Evolutionary conservation across 768 basidiomycete genomes (phyloP).

Genomic region (Leccinum broughii): DNA sequence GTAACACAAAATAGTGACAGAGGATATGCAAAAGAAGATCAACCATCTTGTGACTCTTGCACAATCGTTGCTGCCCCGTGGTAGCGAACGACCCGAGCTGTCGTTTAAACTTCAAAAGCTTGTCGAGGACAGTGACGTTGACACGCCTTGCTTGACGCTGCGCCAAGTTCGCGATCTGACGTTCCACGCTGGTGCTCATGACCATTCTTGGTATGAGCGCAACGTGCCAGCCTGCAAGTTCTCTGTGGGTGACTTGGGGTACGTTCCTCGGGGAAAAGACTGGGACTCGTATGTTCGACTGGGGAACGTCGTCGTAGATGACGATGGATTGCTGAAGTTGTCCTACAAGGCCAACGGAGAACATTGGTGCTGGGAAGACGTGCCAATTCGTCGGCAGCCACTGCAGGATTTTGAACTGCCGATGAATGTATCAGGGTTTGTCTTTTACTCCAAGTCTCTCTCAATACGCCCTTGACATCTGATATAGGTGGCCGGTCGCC

Average conservation of each 20-base stretch:
- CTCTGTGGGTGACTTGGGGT: constrained; percentile 46
- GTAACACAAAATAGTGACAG: constrained; percentile 25
- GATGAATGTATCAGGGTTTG: constrained; percentile 34
- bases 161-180: constrained; percentile 41
- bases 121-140: constrained; percentile 35
- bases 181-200: constrained; percentile 35
- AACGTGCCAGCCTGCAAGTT: constrained; percentile 43
- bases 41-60: constrained; percentile 44
- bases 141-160: constrained; percentile 32
- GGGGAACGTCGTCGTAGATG: constrained; percentile 40
- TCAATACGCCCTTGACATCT: neutral
- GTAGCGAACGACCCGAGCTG: constrained; percentile 32
- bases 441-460: neutral
- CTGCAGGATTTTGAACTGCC: constrained; percentile 39
- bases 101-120: constrained; percentile 34
- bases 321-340: constrained; percentile 22
- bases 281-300: constrained; percentile 42
- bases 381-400: constrained; percentile 28
- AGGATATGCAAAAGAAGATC: constrained; percentile 39
- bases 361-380: constrained; percentile 41
- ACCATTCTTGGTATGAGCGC: constrained; percentile 43
- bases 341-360: constrained; percentile 28
- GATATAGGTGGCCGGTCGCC: constrained; percentile 44
- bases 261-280: constrained; percentile 36
- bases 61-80: constrained; percentile 40